Evolutionary conservation across 176 grass and related monocot genomes (phyloP).

Genomic region (Typha latifolia): DNA sequence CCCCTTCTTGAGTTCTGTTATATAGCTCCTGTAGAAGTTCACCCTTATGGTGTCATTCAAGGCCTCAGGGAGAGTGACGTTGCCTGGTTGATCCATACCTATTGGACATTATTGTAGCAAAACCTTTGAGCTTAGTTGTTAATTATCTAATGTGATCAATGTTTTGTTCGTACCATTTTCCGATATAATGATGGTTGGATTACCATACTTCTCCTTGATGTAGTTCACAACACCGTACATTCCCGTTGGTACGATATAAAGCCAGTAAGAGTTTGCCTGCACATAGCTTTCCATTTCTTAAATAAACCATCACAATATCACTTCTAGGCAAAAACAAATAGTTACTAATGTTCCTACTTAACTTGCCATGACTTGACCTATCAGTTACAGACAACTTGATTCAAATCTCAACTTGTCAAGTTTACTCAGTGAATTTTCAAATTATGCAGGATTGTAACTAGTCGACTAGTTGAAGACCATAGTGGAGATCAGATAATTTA

Average conservation of each 20-base stretch:
- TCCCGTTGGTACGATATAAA: conserved; percentile 83
- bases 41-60: conserved; percentile 35
- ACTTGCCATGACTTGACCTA: too few species aligned
- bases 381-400: too few species aligned
- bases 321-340: not conserved
- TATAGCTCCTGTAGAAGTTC: conserved; percentile 41
- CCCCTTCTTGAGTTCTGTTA: conserved; percentile 28
- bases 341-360: too few species aligned
- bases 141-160: not conserved
- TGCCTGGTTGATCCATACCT: conserved; percentile 55
- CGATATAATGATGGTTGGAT: conserved; percentile 54
- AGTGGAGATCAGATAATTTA: conserved; percentile 2
- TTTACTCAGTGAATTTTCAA: not conserved
- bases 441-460: not conserved
- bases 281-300: not conserved
- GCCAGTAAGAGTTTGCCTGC: conserved; percentile 60
- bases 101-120: not conserved
- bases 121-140: too few species aligned
- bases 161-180: conserved; percentile 55
- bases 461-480: not conserved
- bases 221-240: conserved; percentile 76
- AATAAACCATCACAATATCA: not conserved
- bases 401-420: too few species aligned
- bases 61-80: conserved; percentile 19
- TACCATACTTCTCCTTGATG: conserved; percentile 58